Percentiles rank a stretch among this genome's conserved stretches.
phyloP scores from a whole-genome alignment of 1,139 yeast species.

The Yamadazyma pseudoaaseri region DNA sequence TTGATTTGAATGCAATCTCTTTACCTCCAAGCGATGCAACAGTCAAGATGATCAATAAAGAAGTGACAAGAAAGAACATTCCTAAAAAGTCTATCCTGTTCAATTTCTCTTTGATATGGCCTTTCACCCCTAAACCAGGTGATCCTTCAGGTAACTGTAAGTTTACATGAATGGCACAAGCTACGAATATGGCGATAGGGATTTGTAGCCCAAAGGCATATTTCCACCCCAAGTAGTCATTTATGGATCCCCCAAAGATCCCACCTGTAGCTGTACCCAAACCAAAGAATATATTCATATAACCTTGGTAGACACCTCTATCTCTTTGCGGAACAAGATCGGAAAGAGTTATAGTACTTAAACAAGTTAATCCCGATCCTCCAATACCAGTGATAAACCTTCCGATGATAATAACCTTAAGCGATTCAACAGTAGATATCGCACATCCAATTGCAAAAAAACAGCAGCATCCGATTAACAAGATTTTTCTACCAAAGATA shows the following conservation, averaged over 20 bases:
- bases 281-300: slow-evolving; percentile 48
- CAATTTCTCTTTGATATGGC: slow-evolving; percentile 40
- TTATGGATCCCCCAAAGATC: slow-evolving; percentile 61
- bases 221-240: slow-evolving; percentile 81
- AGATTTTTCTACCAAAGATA: slow-evolving; percentile 71
- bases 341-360: slow-evolving; percentile 52
- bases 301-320: slow-evolving; percentile 53
- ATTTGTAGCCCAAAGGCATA: slow-evolving; percentile 52
- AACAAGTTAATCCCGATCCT: slow-evolving; percentile 54
- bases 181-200: slow-evolving; percentile 61
- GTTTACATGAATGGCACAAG: slow-evolving; percentile 33
- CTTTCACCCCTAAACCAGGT: slow-evolving; percentile 46
- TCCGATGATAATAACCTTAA: slow-evolving; percentile 53
- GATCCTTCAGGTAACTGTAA: slow-evolving; percentile 49
- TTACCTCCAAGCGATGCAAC: slow-evolving; percentile 73
- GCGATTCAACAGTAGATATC: slow-evolving; percentile 39
- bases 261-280: slow-evolving; percentile 60
- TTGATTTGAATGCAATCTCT: slow-evolving; percentile 41
- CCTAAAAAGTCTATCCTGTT: slow-evolving; percentile 73
- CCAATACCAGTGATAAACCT: slow-evolving; percentile 56
- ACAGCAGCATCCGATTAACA: slow-evolving; percentile 32
- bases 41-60: slow-evolving; percentile 53
- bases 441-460: slow-evolving; percentile 41
- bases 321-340: slow-evolving; percentile 53
- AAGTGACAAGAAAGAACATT: slow-evolving; percentile 54